These are phyloP conservation scores for Hypoxylon perforatum DNA, from an alignment of 495 filamentous ascomycete species.

Conservation along the genomic window DNA sequence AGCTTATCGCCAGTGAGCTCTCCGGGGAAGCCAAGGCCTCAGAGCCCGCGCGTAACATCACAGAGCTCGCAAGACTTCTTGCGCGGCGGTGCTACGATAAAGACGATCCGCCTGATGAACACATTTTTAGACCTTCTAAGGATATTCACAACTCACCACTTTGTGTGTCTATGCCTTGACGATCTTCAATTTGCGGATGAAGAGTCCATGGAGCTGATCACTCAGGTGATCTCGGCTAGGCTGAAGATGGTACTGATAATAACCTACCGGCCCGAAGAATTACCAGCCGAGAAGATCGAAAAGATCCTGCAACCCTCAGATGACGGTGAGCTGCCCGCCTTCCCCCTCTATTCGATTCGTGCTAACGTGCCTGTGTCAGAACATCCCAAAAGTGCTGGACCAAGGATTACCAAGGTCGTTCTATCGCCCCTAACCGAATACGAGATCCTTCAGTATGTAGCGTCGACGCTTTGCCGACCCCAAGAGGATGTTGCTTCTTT, in stretches of 20 bases:
- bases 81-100: conserved; percentile 72
- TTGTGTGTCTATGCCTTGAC: conserved; percentile 86
- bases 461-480: conserved; percentile 73
- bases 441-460: conserved; percentile 80
- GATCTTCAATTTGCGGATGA: conserved; percentile 89
- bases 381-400: conserved; percentile 56
- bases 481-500: conserved; percentile 70
- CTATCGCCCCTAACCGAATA: conserved; percentile 76
- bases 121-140: conserved; percentile 86
- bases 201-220: conserved; percentile 82
- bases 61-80: conserved; percentile 78
- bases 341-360: conserved; percentile 21
- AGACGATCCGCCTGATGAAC: conserved; percentile 82
- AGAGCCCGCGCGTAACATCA: conserved; percentile 45
- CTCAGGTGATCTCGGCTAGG: conserved; percentile 75
- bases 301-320: conserved; percentile 59
- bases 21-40: conserved; percentile 37
- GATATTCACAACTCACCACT: conserved; percentile 77
- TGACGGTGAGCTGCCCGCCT: conserved; percentile 50
- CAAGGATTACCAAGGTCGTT: conserved; percentile 70
- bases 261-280: conserved; percentile 68
- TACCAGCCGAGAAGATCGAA: conserved; percentile 57
- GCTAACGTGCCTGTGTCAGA: conserved; percentile 54
- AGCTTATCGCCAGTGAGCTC: conserved; percentile 56
- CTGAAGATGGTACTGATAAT: conserved; percentile 83